phyloP scores from a whole-genome alignment of 2,329 filamentous ascomycete genomes.

The Fusarium mexicanum region DNA sequence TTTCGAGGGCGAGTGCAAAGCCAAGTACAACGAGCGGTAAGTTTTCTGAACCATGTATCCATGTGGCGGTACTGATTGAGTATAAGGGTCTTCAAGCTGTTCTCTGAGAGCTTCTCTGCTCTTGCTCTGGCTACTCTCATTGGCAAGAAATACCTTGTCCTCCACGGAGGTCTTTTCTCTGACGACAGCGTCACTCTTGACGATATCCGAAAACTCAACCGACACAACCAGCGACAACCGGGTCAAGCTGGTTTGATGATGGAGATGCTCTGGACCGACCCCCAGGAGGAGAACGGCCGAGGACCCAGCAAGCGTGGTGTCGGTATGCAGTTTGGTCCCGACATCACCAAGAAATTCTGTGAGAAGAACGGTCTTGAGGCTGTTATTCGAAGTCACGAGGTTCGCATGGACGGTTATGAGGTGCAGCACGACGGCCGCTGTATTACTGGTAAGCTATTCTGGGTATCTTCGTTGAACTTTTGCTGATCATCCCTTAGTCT shows the following conservation, averaged over 20 bases:
- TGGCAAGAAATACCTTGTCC: slow-evolving; percentile 87
- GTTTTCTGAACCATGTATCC: slow-evolving; percentile 7
- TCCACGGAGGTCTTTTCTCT: slow-evolving; percentile 95
- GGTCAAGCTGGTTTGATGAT: slow-evolving; percentile 97
- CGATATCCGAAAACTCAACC: slow-evolving; percentile 91
- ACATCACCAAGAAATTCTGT: slow-evolving; percentile 96
- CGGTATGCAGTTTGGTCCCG: slow-evolving; percentile 94
- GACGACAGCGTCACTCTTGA: slow-evolving; percentile 92
- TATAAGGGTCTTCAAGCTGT: slow-evolving; percentile 87
- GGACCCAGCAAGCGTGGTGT: slow-evolving; percentile 97
- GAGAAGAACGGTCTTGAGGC: slow-evolving; percentile 95
- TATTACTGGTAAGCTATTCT: slow-evolving; percentile 76
- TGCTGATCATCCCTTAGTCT: slow-evolving; percentile 65
- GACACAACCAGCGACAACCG: slow-evolving; percentile 90
- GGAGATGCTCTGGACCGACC: slow-evolving; percentile 99
- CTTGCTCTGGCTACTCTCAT: slow-evolving; percentile 92
- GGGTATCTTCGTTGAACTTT: background rate
- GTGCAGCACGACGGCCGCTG: slow-evolving; percentile 95
- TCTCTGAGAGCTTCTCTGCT: slow-evolving; percentile 97
- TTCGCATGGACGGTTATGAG: slow-evolving; percentile 99
- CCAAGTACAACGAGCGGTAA: slow-evolving; percentile 90
- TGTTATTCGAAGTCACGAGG: slow-evolving; percentile 96
- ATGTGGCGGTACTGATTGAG: slow-evolving; percentile 3
- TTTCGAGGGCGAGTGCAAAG: slow-evolving; percentile 97
- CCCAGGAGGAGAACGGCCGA: slow-evolving; percentile 84